Conservation (phyloP, 2,329 filamentous ascomycete genomes). For the Cladosporium sphaerospermum region DNA sequence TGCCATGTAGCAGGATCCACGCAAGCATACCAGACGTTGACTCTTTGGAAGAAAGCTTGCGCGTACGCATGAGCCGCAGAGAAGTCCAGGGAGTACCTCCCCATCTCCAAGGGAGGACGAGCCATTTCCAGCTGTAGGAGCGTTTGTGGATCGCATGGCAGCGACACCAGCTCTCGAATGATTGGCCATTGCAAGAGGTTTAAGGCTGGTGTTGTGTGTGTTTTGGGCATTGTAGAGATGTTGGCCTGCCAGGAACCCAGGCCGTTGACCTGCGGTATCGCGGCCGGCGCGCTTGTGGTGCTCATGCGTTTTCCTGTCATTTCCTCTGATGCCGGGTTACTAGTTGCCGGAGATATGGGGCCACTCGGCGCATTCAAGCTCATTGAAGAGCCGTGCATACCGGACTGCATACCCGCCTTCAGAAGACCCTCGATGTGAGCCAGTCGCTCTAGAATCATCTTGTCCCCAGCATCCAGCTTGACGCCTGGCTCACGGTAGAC, state of each 20-base stretch:
- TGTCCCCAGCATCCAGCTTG: constrained; percentile 81
- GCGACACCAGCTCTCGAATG: constrained; percentile 69
- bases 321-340: constrained; percentile 37
- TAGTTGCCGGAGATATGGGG: constrained; percentile 42
- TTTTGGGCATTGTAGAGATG: constrained; percentile 80
- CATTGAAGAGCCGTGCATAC: background rate
- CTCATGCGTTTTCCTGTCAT: constrained; percentile 31
- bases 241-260: constrained; percentile 70
- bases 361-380: constrained; percentile 13
- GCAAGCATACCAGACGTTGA: constrained; percentile 81
- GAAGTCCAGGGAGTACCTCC: constrained; percentile 40
- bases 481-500: constrained; percentile 80
- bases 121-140: constrained; percentile 75
- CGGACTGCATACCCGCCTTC: constrained; percentile 57
- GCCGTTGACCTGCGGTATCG: constrained; percentile 44
- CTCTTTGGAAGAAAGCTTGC: constrained; percentile 71
- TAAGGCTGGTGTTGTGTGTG: constrained; percentile 73
- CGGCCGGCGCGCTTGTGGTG: constrained; percentile 31
- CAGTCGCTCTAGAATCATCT: constrained; percentile 73
- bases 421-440: constrained; percentile 71
- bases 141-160: constrained; percentile 75
- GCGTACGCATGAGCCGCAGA: constrained; percentile 61
- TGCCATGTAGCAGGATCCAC: constrained; percentile 78
- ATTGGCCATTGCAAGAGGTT: constrained; percentile 75
- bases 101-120: constrained; percentile 62